A percentile compares a stretch with the other conserved stretches of the same genome.
Conservation (phyloP, 306 rosid species). For the Glycine latifolia region DNA sequence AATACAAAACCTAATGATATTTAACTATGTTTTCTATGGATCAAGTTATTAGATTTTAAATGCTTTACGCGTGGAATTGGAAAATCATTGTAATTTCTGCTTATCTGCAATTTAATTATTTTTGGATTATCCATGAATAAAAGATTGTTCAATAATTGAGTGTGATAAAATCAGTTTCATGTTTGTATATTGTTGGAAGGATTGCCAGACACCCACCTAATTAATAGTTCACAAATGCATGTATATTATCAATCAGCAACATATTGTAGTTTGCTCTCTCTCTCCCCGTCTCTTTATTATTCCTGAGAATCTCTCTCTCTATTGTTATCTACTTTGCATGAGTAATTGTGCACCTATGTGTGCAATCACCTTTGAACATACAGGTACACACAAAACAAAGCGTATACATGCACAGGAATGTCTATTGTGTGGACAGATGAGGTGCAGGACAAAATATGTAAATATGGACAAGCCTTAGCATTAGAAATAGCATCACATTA, state of each 20-base stretch:
- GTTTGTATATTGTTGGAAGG: neutral
- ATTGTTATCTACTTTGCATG: neutral
- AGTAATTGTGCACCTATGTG: neutral
- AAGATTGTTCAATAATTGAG: constrained; percentile 26
- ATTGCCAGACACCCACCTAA: neutral
- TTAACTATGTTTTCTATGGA: constrained; percentile 7
- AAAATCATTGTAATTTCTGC: constrained; percentile 20
- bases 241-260: constrained; percentile 13
- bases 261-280: constrained; percentile 18
- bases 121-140: constrained; percentile 11
- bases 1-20: constrained; percentile 25
- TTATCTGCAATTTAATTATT: constrained; percentile 19
- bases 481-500: constrained; percentile 26
- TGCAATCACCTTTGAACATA: constrained; percentile 15
- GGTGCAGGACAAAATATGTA: neutral
- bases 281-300: neutral
- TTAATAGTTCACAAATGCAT: constrained; percentile 33
- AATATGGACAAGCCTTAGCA: constrained; percentile 19
- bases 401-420: constrained; percentile 27
- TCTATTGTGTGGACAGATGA: constrained; percentile 36
- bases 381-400: constrained; percentile 19
- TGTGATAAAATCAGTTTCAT: constrained; percentile 14
- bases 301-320: neutral
- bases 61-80: constrained; percentile 28
- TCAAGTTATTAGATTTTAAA: constrained; percentile 19